Conservation (phyloP, 179 eudicot genomes). For the Spinacia oleracea region DNA sequence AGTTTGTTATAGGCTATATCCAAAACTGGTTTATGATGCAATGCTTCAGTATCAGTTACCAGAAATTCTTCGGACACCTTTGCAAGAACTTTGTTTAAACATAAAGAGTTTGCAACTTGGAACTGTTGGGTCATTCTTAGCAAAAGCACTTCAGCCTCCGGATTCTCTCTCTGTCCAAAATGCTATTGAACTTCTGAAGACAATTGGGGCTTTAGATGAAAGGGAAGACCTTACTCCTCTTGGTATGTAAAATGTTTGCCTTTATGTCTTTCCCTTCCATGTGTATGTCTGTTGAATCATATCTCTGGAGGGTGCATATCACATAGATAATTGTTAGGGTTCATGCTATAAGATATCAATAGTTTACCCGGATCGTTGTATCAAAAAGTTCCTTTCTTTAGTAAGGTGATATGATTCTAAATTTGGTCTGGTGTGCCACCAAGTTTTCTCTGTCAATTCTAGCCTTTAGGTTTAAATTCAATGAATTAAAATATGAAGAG, state of each 20-base stretch:
- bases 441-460: no score
- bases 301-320: no score
- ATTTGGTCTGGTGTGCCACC: no score
- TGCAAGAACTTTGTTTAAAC: conserved; percentile 90
- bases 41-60: conserved; percentile 95
- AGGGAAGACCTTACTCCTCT: conserved; percentile 92
- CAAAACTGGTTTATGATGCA: conserved; percentile 75
- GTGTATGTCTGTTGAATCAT: neutral
- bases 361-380: no score
- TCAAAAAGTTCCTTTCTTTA: no score
- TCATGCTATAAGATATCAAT: no score
- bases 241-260: conserved; percentile 42
- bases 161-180: conserved; percentile 89
- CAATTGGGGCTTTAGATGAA: conserved; percentile 94
- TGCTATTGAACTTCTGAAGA: conserved; percentile 91
- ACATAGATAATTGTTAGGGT: no score
- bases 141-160: conserved; percentile 96
- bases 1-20: conserved; percentile 87
- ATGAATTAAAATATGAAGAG: neutral
- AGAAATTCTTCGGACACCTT: conserved; percentile 94
- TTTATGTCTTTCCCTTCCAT: neutral
- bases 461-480: neutral
- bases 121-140: conserved; percentile 64
- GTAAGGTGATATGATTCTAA: neutral
- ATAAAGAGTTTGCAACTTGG: conserved; percentile 93